Conservation (phyloP, 805 yeast species). For the Ogataea nakhonphanomensis region DNA sequence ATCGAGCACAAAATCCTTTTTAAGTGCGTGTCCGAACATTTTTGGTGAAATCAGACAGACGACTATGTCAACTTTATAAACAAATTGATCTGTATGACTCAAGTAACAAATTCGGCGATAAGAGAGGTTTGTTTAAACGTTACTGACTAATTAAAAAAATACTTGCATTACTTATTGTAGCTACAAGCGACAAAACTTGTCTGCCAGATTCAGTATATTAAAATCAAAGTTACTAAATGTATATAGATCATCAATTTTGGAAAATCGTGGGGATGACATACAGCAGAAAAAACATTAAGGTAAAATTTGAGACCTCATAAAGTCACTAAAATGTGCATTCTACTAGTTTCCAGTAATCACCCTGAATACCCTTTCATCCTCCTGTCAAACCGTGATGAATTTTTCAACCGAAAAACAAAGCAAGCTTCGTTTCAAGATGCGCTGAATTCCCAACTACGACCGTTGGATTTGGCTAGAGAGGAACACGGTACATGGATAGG, state of each 20-base stretch:
- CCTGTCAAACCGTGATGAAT: slow-evolving; percentile 87
- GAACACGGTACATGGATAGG: slow-evolving; percentile 96
- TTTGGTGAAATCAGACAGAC: neutral
- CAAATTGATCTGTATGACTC: too few relatives aligned
- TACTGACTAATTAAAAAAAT: too few relatives aligned
- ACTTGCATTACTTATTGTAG: too few relatives aligned
- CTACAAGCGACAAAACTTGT: too few relatives aligned
- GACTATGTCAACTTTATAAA: neutral
- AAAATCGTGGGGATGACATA: too few relatives aligned
- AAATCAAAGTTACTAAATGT: too few relatives aligned
- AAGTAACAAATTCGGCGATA: too few relatives aligned
- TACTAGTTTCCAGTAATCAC: slow-evolving; percentile 63
- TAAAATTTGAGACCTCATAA: too few relatives aligned
- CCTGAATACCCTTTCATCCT: slow-evolving; percentile 73
- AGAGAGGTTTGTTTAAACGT: too few relatives aligned
- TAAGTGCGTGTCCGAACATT: slow-evolving; percentile 48
- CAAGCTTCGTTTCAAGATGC: slow-evolving; percentile 40
- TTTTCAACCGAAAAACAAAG: slow-evolving; percentile 66
- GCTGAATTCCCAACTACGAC: slow-evolving; percentile 46
- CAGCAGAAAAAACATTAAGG: neutral
- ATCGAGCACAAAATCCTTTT: slow-evolving; percentile 43
- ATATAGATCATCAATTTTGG: too few relatives aligned
- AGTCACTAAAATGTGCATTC: slow-evolving; percentile 63
- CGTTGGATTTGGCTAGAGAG: slow-evolving; percentile 66
- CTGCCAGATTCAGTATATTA: too few relatives aligned